These are phyloP conservation scores for Ochromonas danica DNA, from an alignment of 108 stramenopile genomes.

Conservation along the genomic window DNA sequence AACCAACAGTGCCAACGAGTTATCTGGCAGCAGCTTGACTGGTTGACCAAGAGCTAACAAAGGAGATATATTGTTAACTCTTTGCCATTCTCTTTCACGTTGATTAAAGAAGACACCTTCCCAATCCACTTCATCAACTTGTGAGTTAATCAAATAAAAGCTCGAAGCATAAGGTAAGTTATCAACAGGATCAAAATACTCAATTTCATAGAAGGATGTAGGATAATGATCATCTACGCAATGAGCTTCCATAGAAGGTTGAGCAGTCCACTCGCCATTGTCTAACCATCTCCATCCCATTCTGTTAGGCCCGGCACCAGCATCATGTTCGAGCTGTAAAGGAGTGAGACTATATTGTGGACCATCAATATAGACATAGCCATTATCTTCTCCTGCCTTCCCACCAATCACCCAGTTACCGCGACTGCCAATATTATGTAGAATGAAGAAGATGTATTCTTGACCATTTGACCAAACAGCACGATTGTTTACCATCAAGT, in stretches of 20 bases:
- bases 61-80: neutral
- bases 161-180: neutral
- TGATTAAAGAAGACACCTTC: too few species aligned
- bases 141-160: neutral
- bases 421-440: neutral
- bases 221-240: neutral
- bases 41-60: neutral
- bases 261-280: neutral
- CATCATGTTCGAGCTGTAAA: neutral
- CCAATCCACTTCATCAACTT: neutral
- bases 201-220: neutral
- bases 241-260: neutral
- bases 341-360: neutral
- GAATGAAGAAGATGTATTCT: neutral
- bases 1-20: neutral
- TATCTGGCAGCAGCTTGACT: neutral
- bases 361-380: constrained; percentile 1
- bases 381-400: neutral
- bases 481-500: neutral
- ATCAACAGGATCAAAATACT: neutral
- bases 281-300: neutral
- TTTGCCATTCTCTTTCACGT: neutral
- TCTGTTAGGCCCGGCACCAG: neutral
- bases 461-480: neutral
- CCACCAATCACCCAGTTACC: constrained; percentile 2